Base-by-base conservation (phyloP, 2,329 filamentous ascomycete species). In the Claviceps sp. region DNA sequence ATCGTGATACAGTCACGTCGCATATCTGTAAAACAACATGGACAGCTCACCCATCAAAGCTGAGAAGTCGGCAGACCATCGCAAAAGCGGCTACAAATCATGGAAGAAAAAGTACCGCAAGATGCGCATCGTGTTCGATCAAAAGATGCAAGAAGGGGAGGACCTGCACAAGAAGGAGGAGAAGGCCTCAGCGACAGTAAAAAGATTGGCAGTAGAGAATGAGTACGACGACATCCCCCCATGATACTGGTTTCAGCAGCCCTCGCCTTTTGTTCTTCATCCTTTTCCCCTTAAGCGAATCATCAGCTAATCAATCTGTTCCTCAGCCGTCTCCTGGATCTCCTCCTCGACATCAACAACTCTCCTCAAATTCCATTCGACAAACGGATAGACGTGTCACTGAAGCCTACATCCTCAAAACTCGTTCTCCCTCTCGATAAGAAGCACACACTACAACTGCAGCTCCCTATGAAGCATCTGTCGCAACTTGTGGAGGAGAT, bases 91-190 rank as follows among this genome's bases (percentile, higher is more conserved):
- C 72, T 81, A 84, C 67, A 84, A 80, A 63, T 85, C 81, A 45
- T 85, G 77, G 75, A 88, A 87, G 78, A 95, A 95, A 72, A 98
- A 98, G 74, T 98, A 94, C 68, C 85, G 86, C 61, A 94, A 94
- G 76, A 87, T 93, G 82, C 84, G 85, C 69, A 76, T 85, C 65
- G 74, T 76, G 30, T 94, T 93, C 63, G 86, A 93, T 60, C 75
- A 82, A 49, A 81, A 81, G 62, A 87, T 90, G 79, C 79, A 84
- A 53, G 81, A 88, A 58, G 86, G 88, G 65, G 93, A 95, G 68
- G 78, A 83, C 51, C 76, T 93, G 55, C 93, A 93, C 69, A 81
- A 82, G 60, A 77, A 86, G 51, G 89, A 93, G 67, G 86, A 87
- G 66, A 84, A 85, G 67, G 86, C 90, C 38, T 81, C 85, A 55